These are phyloP conservation scores for Alternaria gaisen DNA, from an alignment of 2,329 filamentous ascomycete genomes.

Conservation along the genomic window DNA sequence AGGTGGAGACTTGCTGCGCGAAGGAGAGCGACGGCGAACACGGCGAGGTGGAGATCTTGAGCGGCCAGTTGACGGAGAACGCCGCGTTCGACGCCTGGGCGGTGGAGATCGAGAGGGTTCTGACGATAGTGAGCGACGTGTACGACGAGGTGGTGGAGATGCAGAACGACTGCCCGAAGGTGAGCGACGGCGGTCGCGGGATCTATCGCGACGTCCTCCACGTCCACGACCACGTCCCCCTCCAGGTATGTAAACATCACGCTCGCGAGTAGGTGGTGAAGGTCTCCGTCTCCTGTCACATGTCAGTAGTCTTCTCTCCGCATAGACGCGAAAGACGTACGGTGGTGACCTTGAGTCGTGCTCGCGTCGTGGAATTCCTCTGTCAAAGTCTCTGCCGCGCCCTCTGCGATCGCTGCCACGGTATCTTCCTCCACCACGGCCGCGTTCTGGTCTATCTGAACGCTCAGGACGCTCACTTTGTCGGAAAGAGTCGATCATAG, in stretches of 20 bases:
- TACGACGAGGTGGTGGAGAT: slow-evolving; percentile 21
- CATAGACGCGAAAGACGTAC: slow-evolving; percentile 25
- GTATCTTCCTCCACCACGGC: slow-evolving; percentile 58
- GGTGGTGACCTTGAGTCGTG: slow-evolving; percentile 62
- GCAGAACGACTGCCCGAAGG: slow-evolving; percentile 35
- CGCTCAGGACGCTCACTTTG: slow-evolving; percentile 66
- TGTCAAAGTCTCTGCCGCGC: slow-evolving; percentile 55
- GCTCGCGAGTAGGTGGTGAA: slow-evolving; percentile 59
- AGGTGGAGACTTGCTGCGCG: slow-evolving; percentile 28
- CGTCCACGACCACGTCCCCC: slow-evolving; percentile 51
- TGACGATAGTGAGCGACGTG: slow-evolving; percentile 23
- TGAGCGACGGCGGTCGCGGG: slow-evolving; percentile 46
- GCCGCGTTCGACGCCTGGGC: slow-evolving; percentile 36
- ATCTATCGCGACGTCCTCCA: slow-evolving; percentile 47
- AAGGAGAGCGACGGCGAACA: slow-evolving; percentile 25
- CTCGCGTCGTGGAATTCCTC: slow-evolving; percentile 56
- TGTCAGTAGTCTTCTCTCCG: slow-evolving; percentile 24
- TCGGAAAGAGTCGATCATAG: slow-evolving; percentile 73
- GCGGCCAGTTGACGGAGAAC: slow-evolving; percentile 43
- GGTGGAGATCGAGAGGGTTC: slow-evolving; percentile 39
- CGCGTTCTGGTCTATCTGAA: slow-evolving; percentile 56
- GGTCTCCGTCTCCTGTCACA: slow-evolving; percentile 56
- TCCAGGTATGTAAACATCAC: slow-evolving; percentile 66
- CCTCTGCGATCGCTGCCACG: slow-evolving; percentile 54
- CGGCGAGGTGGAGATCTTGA: slow-evolving; percentile 39